Conservation (phyloP, 2,329 filamentous ascomycete genomes). For the Pseudogymnoascus sp. region DNA sequence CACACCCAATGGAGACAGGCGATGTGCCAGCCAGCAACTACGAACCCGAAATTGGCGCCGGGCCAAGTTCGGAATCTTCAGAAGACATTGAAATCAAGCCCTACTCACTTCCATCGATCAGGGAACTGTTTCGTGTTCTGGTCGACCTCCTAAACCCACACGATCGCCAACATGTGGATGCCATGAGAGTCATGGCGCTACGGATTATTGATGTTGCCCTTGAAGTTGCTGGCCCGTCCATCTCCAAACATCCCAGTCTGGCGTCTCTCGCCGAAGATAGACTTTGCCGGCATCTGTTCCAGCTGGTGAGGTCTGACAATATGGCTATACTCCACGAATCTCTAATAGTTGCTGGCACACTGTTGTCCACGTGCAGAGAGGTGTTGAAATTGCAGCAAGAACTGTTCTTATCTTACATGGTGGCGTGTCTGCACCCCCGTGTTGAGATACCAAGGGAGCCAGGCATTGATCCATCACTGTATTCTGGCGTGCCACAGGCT, state of each 20-base stretch:
- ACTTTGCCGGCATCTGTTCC: slow-evolving; percentile 88
- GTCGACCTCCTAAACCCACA: slow-evolving; percentile 92
- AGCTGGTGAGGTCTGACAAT: slow-evolving; percentile 91
- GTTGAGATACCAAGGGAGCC: slow-evolving; percentile 87
- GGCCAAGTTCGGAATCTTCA: slow-evolving; percentile 23
- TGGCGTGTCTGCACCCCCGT: slow-evolving; percentile 87
- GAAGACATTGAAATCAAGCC: slow-evolving; percentile 58
- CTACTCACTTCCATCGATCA: slow-evolving; percentile 88
- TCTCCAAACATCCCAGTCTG: slow-evolving; percentile 82
- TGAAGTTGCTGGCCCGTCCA: slow-evolving; percentile 91
- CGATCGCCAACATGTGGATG: slow-evolving; percentile 84
- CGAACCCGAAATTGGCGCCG: slow-evolving; percentile 21
- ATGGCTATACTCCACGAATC: slow-evolving; percentile 92
- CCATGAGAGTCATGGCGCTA: slow-evolving; percentile 94
- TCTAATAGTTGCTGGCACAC: slow-evolving; percentile 79
- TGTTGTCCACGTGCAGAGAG: slow-evolving; percentile 80
- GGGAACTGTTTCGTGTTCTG: slow-evolving; percentile 86
- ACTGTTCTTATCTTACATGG: slow-evolving; percentile 86
- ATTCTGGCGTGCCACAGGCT: slow-evolving; percentile 84
- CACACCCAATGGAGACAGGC: not conserved
- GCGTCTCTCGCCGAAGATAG: slow-evolving; percentile 86
- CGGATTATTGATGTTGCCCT: slow-evolving; percentile 95
- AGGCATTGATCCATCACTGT: slow-evolving; percentile 83
- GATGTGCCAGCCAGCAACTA: slow-evolving; percentile 12
- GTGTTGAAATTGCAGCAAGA: slow-evolving; percentile 95